These are phyloP conservation scores for Leccinum uliginosum DNA, from an alignment of 768 basidiomycete genomes.

Conservation along the genomic window DNA sequence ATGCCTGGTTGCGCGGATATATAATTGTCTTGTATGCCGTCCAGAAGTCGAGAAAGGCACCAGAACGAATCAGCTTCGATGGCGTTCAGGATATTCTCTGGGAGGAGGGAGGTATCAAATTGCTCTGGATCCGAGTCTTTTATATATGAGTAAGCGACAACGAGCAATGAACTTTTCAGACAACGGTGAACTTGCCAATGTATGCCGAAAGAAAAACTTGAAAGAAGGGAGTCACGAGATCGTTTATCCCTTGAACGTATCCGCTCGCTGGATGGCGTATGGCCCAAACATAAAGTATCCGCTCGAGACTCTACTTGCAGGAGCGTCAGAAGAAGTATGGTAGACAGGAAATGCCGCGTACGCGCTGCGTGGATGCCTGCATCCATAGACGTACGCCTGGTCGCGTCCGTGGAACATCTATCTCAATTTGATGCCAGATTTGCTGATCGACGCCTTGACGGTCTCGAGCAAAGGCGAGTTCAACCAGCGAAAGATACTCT, in stretches of 20 bases:
- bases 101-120: constrained; percentile 77
- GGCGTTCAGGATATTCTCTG: constrained; percentile 67
- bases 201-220: constrained; percentile 95
- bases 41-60: constrained; percentile 92
- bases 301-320: constrained; percentile 72
- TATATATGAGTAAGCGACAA: constrained; percentile 2
- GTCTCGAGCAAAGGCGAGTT: constrained; percentile 85
- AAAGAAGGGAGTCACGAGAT: constrained; percentile 96
- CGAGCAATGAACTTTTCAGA: not conserved
- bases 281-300: constrained; percentile 98
- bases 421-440: constrained; percentile 99
- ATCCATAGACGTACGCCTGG: constrained; percentile 92
- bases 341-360: constrained; percentile 33
- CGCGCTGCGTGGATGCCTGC: constrained; percentile 84
- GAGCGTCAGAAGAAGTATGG: constrained; percentile 16
- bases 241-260: constrained; percentile 99
- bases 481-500: constrained; percentile 87
- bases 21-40: constrained; percentile 98
- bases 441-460: constrained; percentile 86
- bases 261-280: constrained; percentile 98
- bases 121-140: constrained; percentile 86
- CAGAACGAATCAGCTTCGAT: constrained; percentile 98
- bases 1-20: constrained; percentile 97
- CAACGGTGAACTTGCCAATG: constrained; percentile 56
- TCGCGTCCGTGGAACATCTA: constrained; percentile 93